These are phyloP conservation scores for Monoraphidium neglectum DNA, from an alignment of 139 green algal species.

Conservation along the genomic window DNA sequence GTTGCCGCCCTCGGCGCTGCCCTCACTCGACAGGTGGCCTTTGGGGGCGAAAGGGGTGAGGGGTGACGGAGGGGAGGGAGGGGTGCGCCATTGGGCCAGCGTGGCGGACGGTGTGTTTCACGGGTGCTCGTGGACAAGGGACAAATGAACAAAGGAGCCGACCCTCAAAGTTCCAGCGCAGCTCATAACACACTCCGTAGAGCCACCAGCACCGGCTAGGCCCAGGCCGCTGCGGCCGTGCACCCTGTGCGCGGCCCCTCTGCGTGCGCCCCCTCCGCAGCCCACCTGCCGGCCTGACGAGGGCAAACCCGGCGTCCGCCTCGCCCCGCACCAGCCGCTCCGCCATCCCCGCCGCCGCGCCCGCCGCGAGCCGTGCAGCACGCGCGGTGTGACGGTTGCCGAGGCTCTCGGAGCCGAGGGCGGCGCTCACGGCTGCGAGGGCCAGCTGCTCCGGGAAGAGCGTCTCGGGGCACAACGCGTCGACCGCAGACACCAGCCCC, in stretches of 20 bases:
- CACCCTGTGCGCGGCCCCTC: neutral
- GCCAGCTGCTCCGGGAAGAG: neutral
- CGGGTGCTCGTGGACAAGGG: neutral
- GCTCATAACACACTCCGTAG: no score
- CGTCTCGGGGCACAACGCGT: slow-evolving; percentile 8
- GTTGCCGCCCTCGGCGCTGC: slow-evolving; percentile 69
- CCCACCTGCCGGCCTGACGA: slow-evolving; percentile 71
- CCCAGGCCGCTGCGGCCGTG: no score
- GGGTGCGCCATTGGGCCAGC: neutral
- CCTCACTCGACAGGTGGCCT: slow-evolving; percentile 56
- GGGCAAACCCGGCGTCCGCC: slow-evolving; percentile 44
- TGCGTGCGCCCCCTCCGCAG: neutral
- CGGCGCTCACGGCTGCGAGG: no score
- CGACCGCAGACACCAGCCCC: slow-evolving; percentile 48
- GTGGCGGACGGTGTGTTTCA: neutral
- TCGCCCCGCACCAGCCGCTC: slow-evolving; percentile 43
- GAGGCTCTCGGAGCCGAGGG: no score
- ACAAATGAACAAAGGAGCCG: no score
- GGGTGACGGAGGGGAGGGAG: neutral
- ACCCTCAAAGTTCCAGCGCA: no score
- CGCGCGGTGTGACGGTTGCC: slow-evolving; percentile 5
- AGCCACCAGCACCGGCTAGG: no score
- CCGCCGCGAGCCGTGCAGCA: slow-evolving; percentile 61
- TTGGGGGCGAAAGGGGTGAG: neutral
- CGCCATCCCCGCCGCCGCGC: slow-evolving; percentile 58